phyloP scores from a whole-genome alignment of 345 rosid genomes.

The Microcos paniculata region DNA sequence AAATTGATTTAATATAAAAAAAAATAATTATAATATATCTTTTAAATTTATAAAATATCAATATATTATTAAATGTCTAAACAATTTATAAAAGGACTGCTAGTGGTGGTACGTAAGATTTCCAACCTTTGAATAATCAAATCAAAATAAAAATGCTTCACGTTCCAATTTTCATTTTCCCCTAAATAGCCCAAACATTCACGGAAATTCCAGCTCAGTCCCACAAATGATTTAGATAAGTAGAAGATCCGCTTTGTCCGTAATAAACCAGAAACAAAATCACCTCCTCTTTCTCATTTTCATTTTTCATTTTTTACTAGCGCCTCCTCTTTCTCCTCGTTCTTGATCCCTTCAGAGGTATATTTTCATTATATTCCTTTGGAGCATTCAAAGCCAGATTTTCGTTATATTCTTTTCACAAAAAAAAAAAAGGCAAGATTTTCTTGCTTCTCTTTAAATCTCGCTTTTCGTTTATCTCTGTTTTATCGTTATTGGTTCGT shows the following conservation, averaged over 20 bases:
- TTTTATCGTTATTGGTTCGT: constrained; percentile 27
- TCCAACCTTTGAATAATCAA: not conserved
- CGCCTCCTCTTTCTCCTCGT: not conserved
- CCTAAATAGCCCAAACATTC: not conserved
- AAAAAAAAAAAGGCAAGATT: no score
- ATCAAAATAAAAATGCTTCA: no score
- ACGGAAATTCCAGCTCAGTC: not conserved
- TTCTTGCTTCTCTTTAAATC: not conserved
- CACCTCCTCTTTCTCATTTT: not conserved
- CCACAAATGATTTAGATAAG: not conserved
- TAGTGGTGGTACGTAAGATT: not conserved
- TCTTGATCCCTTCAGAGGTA: not conserved
- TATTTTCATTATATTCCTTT: not conserved
- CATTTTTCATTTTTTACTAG: not conserved
- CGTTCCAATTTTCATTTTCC: not conserved
- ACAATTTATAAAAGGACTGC: not conserved
- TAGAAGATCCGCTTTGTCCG: constrained; percentile 12
- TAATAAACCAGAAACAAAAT: not conserved
- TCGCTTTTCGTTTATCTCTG: not conserved
- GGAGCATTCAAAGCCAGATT: not conserved
- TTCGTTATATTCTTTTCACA: no score
- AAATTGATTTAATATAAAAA: no score
- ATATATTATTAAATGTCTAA: no score
- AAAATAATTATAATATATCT: no score
- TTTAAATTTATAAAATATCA: no score